Evolutionary conservation across 805 yeast species (phyloP).

Genomic region (Komagataella populi): DNA sequence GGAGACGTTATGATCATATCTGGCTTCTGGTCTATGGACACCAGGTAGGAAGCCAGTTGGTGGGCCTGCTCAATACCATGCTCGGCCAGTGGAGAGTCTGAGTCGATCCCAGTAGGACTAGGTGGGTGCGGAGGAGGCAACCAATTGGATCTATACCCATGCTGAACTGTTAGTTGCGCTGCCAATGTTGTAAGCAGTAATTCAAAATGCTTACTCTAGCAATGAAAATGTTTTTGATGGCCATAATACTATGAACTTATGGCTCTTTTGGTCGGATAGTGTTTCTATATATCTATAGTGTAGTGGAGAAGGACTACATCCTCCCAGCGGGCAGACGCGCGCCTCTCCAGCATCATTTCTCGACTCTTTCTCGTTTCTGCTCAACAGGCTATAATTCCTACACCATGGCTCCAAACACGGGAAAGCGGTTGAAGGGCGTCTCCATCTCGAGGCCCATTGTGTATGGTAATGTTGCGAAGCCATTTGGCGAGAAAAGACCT

Average conservation of each 20-base stretch:
- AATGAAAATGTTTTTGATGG: conserved; percentile 45
- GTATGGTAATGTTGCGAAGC: conserved; percentile 72
- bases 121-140: conserved; percentile 57
- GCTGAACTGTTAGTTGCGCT: conserved; percentile 19
- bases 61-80: conserved; percentile 84
- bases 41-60: conserved; percentile 54
- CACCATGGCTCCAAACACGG: not conserved
- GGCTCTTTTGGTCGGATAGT: not conserved
- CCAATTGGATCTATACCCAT: conserved; percentile 90
- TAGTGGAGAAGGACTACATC: not conserved
- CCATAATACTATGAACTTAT: conserved; percentile 19
- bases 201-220: conserved; percentile 29
- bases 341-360: not conserved
- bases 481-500: conserved; percentile 41
- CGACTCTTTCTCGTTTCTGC: not conserved
- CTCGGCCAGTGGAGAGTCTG: conserved; percentile 79
- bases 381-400: not conserved
- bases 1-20: conserved; percentile 70
- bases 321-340: not conserved
- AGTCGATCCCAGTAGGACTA: conserved; percentile 79
- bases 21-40: conserved; percentile 40
- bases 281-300: not conserved
- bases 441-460: conserved; percentile 68
- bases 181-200: not conserved
- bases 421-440: conserved; percentile 25